A percentile compares a stretch with the other conserved stretches of the same genome.
Conservation (phyloP, 1,139 yeast genomes). For the Arxiozyma slooffiae region DNA sequence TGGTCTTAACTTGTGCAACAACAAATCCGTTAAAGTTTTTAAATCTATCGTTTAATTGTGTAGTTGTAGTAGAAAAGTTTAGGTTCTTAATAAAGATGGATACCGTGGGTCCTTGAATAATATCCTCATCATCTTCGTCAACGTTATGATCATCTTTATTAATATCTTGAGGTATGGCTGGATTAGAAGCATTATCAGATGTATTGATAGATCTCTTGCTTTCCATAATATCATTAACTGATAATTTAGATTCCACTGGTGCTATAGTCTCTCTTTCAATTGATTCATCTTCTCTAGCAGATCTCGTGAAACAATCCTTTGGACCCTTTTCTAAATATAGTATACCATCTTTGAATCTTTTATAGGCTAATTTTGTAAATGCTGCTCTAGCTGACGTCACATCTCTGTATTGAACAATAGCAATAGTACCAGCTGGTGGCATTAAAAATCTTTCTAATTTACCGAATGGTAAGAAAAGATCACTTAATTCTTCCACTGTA, state of each 20-base stretch:
- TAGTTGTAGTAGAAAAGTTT: constrained; percentile 67
- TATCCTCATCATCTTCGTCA: constrained; percentile 36
- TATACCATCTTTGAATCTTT: constrained; percentile 77
- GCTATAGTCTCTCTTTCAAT: constrained; percentile 19
- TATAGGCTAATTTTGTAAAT: constrained; percentile 74
- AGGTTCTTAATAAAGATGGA: constrained; percentile 87
- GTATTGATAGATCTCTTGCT: constrained; percentile 16
- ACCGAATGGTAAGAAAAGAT: constrained; percentile 71
- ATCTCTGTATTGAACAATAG: constrained; percentile 85
- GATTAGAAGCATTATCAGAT: background rate
- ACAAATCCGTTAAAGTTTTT: constrained; percentile 68
- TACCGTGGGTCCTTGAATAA: constrained; percentile 58
- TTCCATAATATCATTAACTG: constrained; percentile 38
- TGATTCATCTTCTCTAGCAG: constrained; percentile 33
- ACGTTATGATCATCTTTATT: constrained; percentile 17
- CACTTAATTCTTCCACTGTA: constrained; percentile 67
- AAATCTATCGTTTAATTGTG: constrained; percentile 52
- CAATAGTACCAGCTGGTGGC: constrained; percentile 97
- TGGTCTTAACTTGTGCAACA: constrained; percentile 73
- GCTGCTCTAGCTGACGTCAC: constrained; percentile 82
- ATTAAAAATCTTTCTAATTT: constrained; percentile 68
- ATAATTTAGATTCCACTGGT: constrained; percentile 34
- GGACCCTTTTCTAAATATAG: constrained; percentile 93
- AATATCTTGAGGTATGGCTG: background rate
- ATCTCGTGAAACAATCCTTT: constrained; percentile 59